These are phyloP conservation scores for Lathyrus tuberosus DNA, from an alignment of 306 rosid genomes.

Conservation along the genomic window DNA sequence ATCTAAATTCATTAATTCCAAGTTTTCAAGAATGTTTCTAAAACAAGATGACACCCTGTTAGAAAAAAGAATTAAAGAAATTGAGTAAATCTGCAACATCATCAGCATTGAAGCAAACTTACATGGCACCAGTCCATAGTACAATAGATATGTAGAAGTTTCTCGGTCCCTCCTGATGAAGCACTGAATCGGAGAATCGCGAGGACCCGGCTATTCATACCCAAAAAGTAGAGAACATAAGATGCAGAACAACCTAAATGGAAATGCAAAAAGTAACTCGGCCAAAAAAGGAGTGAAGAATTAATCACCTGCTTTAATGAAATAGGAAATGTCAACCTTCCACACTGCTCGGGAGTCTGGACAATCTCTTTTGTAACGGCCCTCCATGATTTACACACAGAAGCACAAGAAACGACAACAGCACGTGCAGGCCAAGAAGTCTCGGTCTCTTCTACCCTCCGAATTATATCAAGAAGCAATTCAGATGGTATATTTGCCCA, in stretches of 20 bases:
- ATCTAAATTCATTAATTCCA: conserved; percentile 8
- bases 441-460: conserved; percentile 83
- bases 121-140: conserved; percentile 77
- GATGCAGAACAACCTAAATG: conserved; percentile 15
- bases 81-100: conserved; percentile 5
- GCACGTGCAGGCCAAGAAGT: conserved; percentile 78
- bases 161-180: conserved; percentile 79
- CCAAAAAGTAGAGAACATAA: conserved; percentile 25
- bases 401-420: conserved; percentile 66
- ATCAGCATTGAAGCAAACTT: conserved; percentile 44
- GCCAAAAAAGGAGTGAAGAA: background rate
- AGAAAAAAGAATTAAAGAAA: background rate
- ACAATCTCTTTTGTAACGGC: conserved; percentile 67
- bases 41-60: background rate
- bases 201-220: conserved; percentile 77
- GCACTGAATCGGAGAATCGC: conserved; percentile 78
- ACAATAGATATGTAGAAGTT: conserved; percentile 65
- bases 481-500: conserved; percentile 84
- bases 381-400: conserved; percentile 90
- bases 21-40: conserved; percentile 1
- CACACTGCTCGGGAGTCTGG: conserved; percentile 80
- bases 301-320: conserved; percentile 84
- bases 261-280: conserved; percentile 8
- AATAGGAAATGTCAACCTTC: conserved; percentile 85
- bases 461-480: conserved; percentile 75